Base-by-base conservation (phyloP, 2,329 filamentous ascomycete genomes). In the Xylaria sp. region DNA sequence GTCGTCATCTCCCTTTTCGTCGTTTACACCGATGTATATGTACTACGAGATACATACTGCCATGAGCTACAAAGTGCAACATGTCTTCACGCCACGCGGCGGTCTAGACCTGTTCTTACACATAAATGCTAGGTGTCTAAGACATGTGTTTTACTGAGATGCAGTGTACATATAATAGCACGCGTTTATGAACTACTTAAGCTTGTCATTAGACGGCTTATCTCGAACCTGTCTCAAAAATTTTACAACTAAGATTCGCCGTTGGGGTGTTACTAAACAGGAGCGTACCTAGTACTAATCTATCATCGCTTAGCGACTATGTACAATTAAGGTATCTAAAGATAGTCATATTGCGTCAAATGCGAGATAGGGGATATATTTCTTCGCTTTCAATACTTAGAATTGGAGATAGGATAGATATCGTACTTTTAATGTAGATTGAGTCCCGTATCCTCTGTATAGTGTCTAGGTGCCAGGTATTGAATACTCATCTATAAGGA, bases 51-150 rank as follows among this genome's bases (percentile, higher is more conserved):
- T 9, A 56, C 38, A 9, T 38, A 11, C 11, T 29, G 6, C n/a
- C 1, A 33, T 6, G 20, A n/a, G 49, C 25, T 20, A 54, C n/a
- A 29, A 33, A 15, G 20, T 25, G 49, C 25, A 27, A 54, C n/a
- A 29, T 47, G 58, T 62, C 47, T 58, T 53, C 17, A 29, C 63
- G 58, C 58, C 63, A 66, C 45, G 63, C 63, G 63, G n/a, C 50
- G 33, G 55, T 65, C 49, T 49, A 31, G 33, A 38, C 29, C 36
- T 57, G 38, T 57, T 44, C n/a, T 42, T 38, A 33, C 56, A 49
- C 27, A 51, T 20, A 22, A 11, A 15, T 25, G 25, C 31, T 5
- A 56, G 6, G 29, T 51, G 49, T 51, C 62, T 36, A 36, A 65
- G 57, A 61, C 63, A 47, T 27, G 51, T 55, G n/a, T 25, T 31